These are phyloP conservation scores for Grosmannia clavigera DNA, from an alignment of 2,329 filamentous ascomycete genomes.

Conservation along the genomic window DNA sequence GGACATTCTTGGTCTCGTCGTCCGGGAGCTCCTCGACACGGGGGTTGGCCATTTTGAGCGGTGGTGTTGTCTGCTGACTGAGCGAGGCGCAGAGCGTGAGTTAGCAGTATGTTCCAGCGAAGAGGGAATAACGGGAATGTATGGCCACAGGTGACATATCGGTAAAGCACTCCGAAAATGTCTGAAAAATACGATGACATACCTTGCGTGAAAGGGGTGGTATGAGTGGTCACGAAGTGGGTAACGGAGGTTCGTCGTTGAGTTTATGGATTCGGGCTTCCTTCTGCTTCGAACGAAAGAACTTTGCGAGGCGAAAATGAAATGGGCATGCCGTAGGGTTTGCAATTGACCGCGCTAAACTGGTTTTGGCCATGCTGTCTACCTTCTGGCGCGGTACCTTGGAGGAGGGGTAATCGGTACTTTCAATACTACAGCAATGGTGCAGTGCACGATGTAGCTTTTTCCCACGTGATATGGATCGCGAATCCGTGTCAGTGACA, in stretches of 20 bases:
- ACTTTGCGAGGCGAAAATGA: conserved; percentile 4
- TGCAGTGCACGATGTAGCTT: neutral
- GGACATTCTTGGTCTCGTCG: conserved; percentile 73
- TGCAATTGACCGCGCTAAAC: conserved; percentile 4
- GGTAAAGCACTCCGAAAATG: neutral
- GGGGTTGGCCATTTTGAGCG: conserved; percentile 82
- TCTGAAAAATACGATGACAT: neutral
- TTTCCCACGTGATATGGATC: neutral
- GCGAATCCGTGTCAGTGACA: neutral
- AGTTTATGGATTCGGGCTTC: neutral
- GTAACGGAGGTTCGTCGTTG: neutral
- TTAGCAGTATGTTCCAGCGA: neutral
- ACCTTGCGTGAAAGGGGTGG: neutral
- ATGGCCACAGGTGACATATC: neutral
- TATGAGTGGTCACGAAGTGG: neutral
- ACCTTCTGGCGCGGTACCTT: too few relatives aligned
- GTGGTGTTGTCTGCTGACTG: neutral
- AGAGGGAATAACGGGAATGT: neutral
- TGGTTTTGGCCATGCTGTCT: neutral
- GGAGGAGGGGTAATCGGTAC: neutral
- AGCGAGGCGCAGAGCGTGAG: neutral
- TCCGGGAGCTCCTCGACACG: conserved; percentile 96
- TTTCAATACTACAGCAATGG: neutral
- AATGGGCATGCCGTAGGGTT: conserved; percentile 7
- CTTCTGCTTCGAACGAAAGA: neutral